A percentile compares a stretch with the other conserved stretches of the same genome.
Evolutionary conservation across 228 moss, liverwort and hornwort species (phyloP).

Genomic region (Sphagnum magellanicum): DNA sequence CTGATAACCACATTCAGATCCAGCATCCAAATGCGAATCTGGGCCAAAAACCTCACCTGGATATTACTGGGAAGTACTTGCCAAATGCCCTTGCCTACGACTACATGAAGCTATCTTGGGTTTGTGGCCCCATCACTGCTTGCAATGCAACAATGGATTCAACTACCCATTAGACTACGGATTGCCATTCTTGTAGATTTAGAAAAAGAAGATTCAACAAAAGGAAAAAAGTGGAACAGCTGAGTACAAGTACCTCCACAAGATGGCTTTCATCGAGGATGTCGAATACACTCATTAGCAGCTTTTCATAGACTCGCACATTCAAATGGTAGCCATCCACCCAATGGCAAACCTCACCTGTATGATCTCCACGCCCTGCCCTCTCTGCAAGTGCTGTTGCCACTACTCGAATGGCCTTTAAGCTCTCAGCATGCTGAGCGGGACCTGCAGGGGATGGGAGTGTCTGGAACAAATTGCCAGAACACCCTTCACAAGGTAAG

Average conservation of each 20-base stretch:
- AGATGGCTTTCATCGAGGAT: slow-evolving; percentile 89
- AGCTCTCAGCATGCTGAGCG: slow-evolving; percentile 67
- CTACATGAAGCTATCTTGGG: no score
- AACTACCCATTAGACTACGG: no score
- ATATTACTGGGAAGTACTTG: no score
- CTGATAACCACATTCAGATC: no score
- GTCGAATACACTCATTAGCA: slow-evolving; percentile 88
- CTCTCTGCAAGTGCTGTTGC: slow-evolving; percentile 72
- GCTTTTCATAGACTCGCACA: slow-evolving; percentile 90
- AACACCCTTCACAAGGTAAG: not conserved
- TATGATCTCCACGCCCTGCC: slow-evolving; percentile 71
- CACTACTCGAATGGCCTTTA: slow-evolving; percentile 62
- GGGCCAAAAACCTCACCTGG: no score
- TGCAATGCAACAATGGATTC: no score
- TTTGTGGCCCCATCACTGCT: no score
- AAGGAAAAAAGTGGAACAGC: no score
- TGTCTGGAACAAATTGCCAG: slow-evolving; percentile 19
- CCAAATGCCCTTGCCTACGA: no score
- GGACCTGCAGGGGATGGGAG: slow-evolving; percentile 80
- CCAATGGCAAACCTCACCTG: slow-evolving; percentile 94
- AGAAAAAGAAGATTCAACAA: no score
- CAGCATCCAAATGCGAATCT: no score
- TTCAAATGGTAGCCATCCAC: slow-evolving; percentile 96
- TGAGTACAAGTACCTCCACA: slow-evolving; percentile 45
- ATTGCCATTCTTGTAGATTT: no score